Base-by-base conservation (phyloP, 2,329 filamentous ascomycete genomes). In the Ophiostoma tasmaniense region DNA sequence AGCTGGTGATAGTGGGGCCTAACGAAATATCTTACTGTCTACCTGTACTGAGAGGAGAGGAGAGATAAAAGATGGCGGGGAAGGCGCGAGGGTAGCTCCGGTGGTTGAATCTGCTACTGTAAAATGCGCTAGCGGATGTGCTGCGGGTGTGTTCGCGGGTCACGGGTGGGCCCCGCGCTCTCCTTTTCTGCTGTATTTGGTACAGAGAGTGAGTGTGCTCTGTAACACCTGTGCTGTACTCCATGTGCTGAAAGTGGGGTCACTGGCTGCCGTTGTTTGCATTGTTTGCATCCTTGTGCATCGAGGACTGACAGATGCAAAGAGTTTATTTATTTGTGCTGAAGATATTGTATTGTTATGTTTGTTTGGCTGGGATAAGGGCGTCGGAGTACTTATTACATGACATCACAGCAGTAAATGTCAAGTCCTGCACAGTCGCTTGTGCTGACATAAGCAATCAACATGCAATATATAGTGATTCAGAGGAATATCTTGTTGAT, bases 151-250 rank as follows among this genome's bases (percentile, higher is more conserved):
- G 50, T 5, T 55, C 50, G 50, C 50, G 55, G 55, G 55, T 67
- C 20, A 68, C 81, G 55, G 50, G 50, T 55, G 50, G 50, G 50
- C 50, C 50, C n/a, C n/a, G n/a, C 50, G 11, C 50, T 55, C 50
- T 55, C 50, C 22, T 55, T 25, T 55, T 61, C 25, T 52, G 50
- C 13, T n/a, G n/a, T n/a, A n/a, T n/a, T n/a, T n/a, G n/a, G n/a
- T 39, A 13, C 37, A 14, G 2, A 13, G 13, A 13, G 37, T 39
- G 13, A 13, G 11, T 14, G 11, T 14, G 13, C 37, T 39, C 37
- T 39, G 37, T 39, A 3, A 39, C 13, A 39, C 52, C 7, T n/a
- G n/a, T n/a, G n/a, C n/a, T 59, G 52, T 59, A n/a, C n/a, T 45
- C 17, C 42, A n/a, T 45, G 42, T 45, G 42, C 11, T n/a, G 42